Percentiles rank a stretch among this genome's conserved stretches.
These are phyloP conservation scores for Botryotinia globosa DNA, from an alignment of 2,329 filamentous ascomycete genomes.

Conservation along the genomic window DNA sequence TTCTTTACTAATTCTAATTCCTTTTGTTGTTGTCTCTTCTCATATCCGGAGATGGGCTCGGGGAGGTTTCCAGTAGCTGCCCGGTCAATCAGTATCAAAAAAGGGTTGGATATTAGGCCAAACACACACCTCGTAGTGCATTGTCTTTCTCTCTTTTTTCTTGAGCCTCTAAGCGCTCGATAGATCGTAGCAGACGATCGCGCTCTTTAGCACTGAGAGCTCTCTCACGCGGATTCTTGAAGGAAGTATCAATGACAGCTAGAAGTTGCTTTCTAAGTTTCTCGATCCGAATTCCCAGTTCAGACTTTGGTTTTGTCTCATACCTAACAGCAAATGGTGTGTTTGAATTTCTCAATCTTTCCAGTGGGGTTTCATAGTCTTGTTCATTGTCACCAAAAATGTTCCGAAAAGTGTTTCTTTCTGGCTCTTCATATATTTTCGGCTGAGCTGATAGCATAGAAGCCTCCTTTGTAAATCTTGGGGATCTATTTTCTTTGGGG, in stretches of 20 bases:
- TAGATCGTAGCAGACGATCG: constrained; percentile 11
- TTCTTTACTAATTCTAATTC: constrained; percentile 16
- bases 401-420: not conserved
- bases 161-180: constrained; percentile 18
- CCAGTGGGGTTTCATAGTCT: not conserved
- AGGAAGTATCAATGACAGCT: constrained; percentile 3
- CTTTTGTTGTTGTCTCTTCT: constrained; percentile 21
- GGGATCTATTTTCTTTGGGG: not conserved
- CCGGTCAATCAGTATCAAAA: not conserved
- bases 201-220: not conserved
- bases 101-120: not conserved
- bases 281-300: not conserved
- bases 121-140: constrained; percentile 17
- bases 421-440: not conserved
- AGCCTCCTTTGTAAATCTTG: not conserved
- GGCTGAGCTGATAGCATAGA: not conserved
- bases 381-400: constrained; percentile 9
- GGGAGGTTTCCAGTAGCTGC: constrained; percentile 19
- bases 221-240: not conserved
- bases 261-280: constrained; percentile 12
- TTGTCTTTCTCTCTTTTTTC: constrained; percentile 15
- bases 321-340: not conserved
- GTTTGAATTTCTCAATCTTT: not conserved
- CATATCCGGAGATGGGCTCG: constrained; percentile 21
- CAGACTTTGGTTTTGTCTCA: not conserved